These are phyloP conservation scores for Fusarium ramigenum DNA, from an alignment of 2,329 filamentous ascomycete genomes.

Conservation along the genomic window DNA sequence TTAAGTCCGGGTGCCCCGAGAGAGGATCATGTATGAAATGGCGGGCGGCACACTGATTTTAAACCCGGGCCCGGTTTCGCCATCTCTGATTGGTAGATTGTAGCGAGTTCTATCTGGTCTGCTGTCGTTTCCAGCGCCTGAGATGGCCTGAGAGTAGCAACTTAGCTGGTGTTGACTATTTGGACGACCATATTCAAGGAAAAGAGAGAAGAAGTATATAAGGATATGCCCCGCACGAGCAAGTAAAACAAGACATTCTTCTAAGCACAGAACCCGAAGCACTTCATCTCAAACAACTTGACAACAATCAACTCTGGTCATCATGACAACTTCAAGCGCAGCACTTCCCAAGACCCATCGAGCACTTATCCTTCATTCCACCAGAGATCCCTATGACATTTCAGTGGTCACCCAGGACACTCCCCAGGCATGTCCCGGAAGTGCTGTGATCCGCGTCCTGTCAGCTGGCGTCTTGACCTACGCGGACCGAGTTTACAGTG, in stretches of 20 bases:
- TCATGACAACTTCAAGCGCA: background rate
- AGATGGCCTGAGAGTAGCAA: background rate
- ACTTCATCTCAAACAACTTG: background rate
- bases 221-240: accelerated
- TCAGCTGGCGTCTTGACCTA: background rate
- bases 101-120: accelerated
- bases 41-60: background rate
- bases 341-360: background rate
- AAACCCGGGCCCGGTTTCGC: background rate
- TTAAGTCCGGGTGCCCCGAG: background rate
- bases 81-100: accelerated
- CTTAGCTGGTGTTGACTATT: background rate
- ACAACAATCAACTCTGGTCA: background rate
- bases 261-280: accelerated
- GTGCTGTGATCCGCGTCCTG: background rate
- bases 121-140: background rate
- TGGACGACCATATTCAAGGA: too few relatives aligned
- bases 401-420: background rate
- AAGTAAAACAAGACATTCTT: accelerated
- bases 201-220: background rate
- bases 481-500: background rate
- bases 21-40: accelerated
- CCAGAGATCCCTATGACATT: background rate
- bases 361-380: background rate
- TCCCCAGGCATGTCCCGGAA: background rate